phyloP scores from a whole-genome alignment of 1,284 basidiomycete species.

The Agaricales sp. region DNA sequence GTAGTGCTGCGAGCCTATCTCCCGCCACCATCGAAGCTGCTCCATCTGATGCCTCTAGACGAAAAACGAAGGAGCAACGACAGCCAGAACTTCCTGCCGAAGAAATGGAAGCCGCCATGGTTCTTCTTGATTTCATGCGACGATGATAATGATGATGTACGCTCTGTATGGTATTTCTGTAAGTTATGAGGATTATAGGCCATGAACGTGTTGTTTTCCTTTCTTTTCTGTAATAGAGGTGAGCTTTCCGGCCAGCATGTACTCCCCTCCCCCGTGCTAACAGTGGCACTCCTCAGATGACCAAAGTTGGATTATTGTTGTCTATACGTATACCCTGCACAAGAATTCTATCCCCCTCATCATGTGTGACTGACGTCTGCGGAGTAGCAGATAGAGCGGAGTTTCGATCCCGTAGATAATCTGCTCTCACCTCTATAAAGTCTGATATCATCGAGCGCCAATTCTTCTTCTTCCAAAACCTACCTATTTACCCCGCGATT shows the following conservation, averaged over 20 bases:
- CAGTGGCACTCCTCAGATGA: background rate
- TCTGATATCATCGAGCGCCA: background rate
- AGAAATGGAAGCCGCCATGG: slow-evolving; percentile 36
- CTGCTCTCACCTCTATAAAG: background rate
- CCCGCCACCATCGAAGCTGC: slow-evolving; percentile 5
- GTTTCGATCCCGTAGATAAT: background rate
- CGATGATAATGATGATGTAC: slow-evolving; percentile 8
- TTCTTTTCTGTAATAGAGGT: background rate
- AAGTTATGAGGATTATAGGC: background rate
- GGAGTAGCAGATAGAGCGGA: background rate
- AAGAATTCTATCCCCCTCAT: background rate
- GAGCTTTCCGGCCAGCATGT: background rate
- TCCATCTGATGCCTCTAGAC: slow-evolving; percentile 5
- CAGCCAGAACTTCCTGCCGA: slow-evolving; percentile 16
- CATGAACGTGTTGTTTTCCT: no score
- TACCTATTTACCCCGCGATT: no score
- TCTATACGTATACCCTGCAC: background rate
- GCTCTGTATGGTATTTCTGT: background rate
- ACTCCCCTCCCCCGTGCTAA: background rate
- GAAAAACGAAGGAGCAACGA: background rate
- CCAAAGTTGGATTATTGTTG: background rate
- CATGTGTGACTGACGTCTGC: background rate
- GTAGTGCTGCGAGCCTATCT: slow-evolving; percentile 1
- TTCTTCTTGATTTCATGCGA: slow-evolving; percentile 28
- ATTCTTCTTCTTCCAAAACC: background rate